These are phyloP conservation scores for Trametes cingulata DNA, from an alignment of 768 basidiomycete genomes.

Conservation along the genomic window DNA sequence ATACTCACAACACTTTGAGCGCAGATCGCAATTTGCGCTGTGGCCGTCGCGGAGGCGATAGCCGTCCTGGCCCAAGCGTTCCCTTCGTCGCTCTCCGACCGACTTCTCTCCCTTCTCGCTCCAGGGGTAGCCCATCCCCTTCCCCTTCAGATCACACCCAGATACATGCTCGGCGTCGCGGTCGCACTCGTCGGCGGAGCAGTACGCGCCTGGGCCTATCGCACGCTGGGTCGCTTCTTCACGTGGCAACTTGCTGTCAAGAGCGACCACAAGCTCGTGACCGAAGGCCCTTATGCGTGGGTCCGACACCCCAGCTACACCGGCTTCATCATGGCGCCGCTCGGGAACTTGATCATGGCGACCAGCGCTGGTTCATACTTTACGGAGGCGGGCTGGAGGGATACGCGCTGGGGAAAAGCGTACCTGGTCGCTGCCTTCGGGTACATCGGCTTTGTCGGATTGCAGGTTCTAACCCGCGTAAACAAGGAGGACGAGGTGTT, in stretches of 20 bases:
- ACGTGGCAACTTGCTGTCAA: constrained; percentile 12
- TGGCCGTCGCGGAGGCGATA: not conserved
- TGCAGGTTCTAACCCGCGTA: constrained; percentile 5
- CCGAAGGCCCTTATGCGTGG: constrained; percentile 7
- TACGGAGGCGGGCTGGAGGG: not conserved
- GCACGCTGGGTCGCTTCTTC: constrained; percentile 12
- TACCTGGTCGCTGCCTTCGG: not conserved
- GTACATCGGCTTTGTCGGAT: not conserved
- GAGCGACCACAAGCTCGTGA: constrained; percentile 15
- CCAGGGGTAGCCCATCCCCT: not conserved
- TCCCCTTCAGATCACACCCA: not conserved
- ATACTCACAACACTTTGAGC: too few species aligned
- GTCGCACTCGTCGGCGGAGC: not conserved
- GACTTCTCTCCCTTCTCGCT: not conserved
- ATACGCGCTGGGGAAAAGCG: not conserved
- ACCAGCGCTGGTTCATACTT: constrained; percentile 3
- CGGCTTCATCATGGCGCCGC: not conserved
- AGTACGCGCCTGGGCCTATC: constrained; percentile 1
- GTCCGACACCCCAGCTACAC: constrained; percentile 16
- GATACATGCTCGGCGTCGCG: not conserved
- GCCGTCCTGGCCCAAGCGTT: not conserved
- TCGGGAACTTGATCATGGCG: not conserved
- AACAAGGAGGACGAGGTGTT: constrained; percentile 7
- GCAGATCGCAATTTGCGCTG: not conserved
- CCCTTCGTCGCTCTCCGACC: not conserved